These are phyloP conservation scores for Aphanomyces astaci DNA, from an alignment of 352 stramenopile species.

Conservation along the genomic window DNA sequence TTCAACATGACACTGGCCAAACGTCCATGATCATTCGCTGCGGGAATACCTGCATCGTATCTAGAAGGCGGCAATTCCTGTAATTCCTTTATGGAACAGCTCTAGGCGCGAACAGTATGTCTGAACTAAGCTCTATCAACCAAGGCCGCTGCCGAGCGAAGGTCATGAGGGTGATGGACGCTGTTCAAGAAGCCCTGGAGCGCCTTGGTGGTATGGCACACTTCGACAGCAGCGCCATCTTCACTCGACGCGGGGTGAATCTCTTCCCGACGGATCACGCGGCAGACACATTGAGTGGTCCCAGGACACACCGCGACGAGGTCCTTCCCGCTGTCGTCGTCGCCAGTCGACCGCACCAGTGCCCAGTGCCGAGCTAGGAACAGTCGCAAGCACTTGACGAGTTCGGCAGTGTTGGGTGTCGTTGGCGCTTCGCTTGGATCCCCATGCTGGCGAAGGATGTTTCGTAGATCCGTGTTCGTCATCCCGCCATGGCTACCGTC, in stretches of 20 bases:
- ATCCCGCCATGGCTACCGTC: slow-evolving; percentile 22
- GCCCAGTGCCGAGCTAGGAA: slow-evolving; percentile 7
- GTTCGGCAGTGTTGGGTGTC: not conserved
- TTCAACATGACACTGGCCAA: too few species aligned
- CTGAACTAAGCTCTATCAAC: not conserved
- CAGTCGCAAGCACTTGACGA: slow-evolving; percentile 2
- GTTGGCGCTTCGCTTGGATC: slow-evolving; percentile 6
- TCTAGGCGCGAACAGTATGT: too few species aligned
- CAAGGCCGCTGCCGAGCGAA: not conserved
- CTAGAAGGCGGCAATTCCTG: too few species aligned
- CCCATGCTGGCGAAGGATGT: slow-evolving; percentile 17
- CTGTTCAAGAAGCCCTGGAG: slow-evolving; percentile 21
- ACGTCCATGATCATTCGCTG: too few species aligned
- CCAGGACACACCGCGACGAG: not conserved
- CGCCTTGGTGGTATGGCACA: slow-evolving; percentile 11
- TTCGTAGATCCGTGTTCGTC: slow-evolving; percentile 22
- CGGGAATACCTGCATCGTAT: too few species aligned
- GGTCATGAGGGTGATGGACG: slow-evolving; percentile 20
- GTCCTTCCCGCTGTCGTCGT: not conserved
- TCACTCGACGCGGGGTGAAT: not conserved
- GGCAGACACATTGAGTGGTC: slow-evolving; percentile 16
- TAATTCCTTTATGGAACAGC: too few species aligned
- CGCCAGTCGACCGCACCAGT: not conserved
- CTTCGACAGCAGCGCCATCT: not conserved
- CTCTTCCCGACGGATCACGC: slow-evolving; percentile 12